phyloP scores from a whole-genome alignment of 179 eudicot genomes.

The Silene noctiflora region DNA sequence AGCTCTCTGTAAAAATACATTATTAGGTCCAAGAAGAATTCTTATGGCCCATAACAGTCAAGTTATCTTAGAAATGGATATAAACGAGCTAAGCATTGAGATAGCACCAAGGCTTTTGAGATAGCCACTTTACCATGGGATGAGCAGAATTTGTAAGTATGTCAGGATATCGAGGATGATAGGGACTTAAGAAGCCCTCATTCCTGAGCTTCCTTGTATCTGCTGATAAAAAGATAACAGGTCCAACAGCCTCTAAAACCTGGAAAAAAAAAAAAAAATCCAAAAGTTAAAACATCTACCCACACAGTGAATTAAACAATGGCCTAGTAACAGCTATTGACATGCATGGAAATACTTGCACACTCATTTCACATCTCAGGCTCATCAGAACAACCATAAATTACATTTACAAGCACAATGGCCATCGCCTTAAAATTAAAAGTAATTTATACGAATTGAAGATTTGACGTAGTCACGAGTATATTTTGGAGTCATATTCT shows the following conservation, averaged over 20 bases:
- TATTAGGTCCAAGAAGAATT: slow-evolving; percentile 14
- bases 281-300: background rate
- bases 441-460: background rate
- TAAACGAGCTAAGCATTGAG: background rate
- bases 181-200: slow-evolving; percentile 98
- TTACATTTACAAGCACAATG: background rate
- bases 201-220: slow-evolving; percentile 97
- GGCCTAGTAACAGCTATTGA: background rate
- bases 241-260: slow-evolving; percentile 99
- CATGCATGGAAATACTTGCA: too few relatives aligned
- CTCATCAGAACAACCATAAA: background rate
- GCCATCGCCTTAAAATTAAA: background rate
- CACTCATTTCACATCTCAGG: background rate
- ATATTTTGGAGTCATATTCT: background rate
- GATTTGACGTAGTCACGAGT: background rate
- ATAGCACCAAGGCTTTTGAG: slow-evolving; percentile 17
- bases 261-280: slow-evolving; percentile 28
- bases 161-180: slow-evolving; percentile 99
- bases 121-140: slow-evolving; percentile 63
- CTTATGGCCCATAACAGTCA: background rate
- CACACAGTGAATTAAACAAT: background rate
- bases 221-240: slow-evolving; percentile 83
- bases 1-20: slow-evolving; percentile 65
- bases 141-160: slow-evolving; percentile 99
- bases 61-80: slow-evolving; percentile 2